Conservation (phyloP, 306 rosid genomes). For the Canavalia ensiformis region DNA sequence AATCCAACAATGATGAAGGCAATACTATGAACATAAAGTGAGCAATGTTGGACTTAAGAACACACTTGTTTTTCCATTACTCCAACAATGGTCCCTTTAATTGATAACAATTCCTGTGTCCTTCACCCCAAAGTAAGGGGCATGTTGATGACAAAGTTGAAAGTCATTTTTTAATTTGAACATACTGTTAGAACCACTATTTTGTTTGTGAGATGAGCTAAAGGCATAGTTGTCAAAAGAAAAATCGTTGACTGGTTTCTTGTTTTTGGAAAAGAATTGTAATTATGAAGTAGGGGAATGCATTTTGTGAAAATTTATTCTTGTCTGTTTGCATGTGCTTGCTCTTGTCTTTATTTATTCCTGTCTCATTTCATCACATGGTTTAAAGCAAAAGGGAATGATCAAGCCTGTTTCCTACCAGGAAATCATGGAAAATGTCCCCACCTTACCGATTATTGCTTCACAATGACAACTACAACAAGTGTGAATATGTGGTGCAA, state of each 20-base stretch:
- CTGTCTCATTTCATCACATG: slow-evolving; percentile 9
- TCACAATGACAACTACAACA: slow-evolving; percentile 87
- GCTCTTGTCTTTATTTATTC: background rate
- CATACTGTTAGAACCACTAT: background rate
- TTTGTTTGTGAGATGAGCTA: background rate
- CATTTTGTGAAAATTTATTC: slow-evolving; percentile 22
- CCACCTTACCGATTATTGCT: slow-evolving; percentile 90
- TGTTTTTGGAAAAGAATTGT: slow-evolving; percentile 16
- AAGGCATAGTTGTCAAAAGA: slow-evolving; percentile 8
- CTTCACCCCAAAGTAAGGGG: background rate
- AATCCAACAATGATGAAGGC: slow-evolving; percentile 24
- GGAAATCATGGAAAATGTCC: slow-evolving; percentile 77
- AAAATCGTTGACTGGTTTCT: slow-evolving; percentile 22
- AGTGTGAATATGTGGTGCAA: slow-evolving; percentile 94
- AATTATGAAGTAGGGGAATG: background rate
- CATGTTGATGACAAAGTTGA: background rate
- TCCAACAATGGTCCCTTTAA: background rate
- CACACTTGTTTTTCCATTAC: too few relatives aligned
- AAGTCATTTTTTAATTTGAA: background rate
- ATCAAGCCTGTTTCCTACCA: slow-evolving; percentile 47
- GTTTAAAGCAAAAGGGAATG: slow-evolving; percentile 6
- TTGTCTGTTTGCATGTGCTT: slow-evolving; percentile 3
- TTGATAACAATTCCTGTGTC: slow-evolving; percentile 4
- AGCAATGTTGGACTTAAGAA: background rate
- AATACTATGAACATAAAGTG: background rate